Percentiles rank a stretch among this genome's conserved stretches.
Evolutionary conservation across 2,329 filamentous ascomycete genomes (phyloP).

Genomic region (Ophiostoma pallidulum): DNA sequence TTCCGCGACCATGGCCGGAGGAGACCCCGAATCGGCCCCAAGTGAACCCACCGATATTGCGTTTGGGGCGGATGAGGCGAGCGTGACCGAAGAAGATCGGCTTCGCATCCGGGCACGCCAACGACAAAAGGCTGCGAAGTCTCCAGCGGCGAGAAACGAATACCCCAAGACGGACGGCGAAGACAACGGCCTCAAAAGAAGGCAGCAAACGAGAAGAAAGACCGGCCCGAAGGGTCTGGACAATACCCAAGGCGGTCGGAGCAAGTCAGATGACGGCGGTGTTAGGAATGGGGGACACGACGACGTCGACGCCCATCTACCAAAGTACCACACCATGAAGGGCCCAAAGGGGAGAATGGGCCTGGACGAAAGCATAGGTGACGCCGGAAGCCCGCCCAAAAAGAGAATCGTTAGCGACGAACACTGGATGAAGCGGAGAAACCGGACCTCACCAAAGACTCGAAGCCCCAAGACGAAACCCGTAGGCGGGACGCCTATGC

Average conservation of each 20-base stretch:
- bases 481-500: constrained; percentile 22
- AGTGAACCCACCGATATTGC: constrained; percentile 54
- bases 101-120: constrained; percentile 46
- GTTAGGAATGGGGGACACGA: constrained; percentile 10
- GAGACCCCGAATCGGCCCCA: constrained; percentile 41
- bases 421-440: constrained; percentile 63
- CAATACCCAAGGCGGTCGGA: constrained; percentile 15
- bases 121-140: constrained; percentile 17
- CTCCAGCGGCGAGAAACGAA: not conserved
- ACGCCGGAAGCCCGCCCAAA: constrained; percentile 56
- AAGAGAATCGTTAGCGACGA: constrained; percentile 91
- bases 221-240: constrained; percentile 1
- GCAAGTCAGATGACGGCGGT: constrained; percentile 11
- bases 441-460: constrained; percentile 33
- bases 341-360: constrained; percentile 16
- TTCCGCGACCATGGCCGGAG: constrained; percentile 50
- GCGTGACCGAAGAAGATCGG: constrained; percentile 52
- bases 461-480: constrained; percentile 23
- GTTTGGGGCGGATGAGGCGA: constrained; percentile 49
- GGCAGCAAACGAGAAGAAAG: not conserved
- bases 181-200: constrained; percentile 20
- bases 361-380: constrained; percentile 23
- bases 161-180: constrained; percentile 18
- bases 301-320: constrained; percentile 15
- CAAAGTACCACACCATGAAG: constrained; percentile 8